Percentiles rank a stretch among this genome's conserved stretches.
These are phyloP conservation scores for Asterionellopsis glacialis DNA, from an alignment of 108 stramenopile genomes.

Conservation along the genomic window DNA sequence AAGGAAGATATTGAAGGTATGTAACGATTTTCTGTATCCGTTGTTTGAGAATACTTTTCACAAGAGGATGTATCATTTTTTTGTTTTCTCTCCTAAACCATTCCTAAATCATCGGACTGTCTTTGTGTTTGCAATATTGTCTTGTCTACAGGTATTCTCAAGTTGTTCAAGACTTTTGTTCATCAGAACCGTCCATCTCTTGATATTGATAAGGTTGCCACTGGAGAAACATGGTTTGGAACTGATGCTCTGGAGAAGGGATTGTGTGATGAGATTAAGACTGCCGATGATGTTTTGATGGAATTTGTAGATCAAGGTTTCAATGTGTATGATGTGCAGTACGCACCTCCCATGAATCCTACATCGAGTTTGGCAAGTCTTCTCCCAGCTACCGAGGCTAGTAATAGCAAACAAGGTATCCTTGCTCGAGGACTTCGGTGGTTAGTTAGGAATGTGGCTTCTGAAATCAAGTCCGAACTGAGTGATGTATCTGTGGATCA, in stretches of 20 bases:
- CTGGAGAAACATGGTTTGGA: constrained; percentile 95
- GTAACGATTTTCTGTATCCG: too few species aligned
- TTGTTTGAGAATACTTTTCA: too few species aligned
- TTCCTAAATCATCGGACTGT: too few species aligned
- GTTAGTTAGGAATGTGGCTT: constrained; percentile 36
- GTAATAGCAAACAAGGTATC: constrained; percentile 17
- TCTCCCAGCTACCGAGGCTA: neutral
- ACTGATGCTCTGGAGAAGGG: constrained; percentile 74
- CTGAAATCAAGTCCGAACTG: constrained; percentile 34
- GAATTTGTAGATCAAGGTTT: constrained; percentile 68
- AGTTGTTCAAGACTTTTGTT: constrained; percentile 82
- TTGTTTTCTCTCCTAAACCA: too few species aligned
- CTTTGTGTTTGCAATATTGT: too few species aligned
- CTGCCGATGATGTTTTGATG: constrained; percentile 76
- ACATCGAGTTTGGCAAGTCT: constrained; percentile 12
- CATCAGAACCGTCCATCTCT: constrained; percentile 72
- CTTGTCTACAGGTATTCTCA: constrained; percentile 38
- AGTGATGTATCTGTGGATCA: too few species aligned
- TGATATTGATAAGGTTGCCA: constrained; percentile 86
- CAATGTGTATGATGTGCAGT: constrained; percentile 70
- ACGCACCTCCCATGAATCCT: constrained; percentile 19
- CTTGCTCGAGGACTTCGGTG: constrained; percentile 32
- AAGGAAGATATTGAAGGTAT: constrained; percentile 67
- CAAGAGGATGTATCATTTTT: too few species aligned
- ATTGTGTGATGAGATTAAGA: constrained; percentile 85